Evolutionary conservation across 1,139 yeast genomes (phyloP), one percentile per base, ranked within the genome.

Genomic region (Yamadazyma blattariae): DNA sequence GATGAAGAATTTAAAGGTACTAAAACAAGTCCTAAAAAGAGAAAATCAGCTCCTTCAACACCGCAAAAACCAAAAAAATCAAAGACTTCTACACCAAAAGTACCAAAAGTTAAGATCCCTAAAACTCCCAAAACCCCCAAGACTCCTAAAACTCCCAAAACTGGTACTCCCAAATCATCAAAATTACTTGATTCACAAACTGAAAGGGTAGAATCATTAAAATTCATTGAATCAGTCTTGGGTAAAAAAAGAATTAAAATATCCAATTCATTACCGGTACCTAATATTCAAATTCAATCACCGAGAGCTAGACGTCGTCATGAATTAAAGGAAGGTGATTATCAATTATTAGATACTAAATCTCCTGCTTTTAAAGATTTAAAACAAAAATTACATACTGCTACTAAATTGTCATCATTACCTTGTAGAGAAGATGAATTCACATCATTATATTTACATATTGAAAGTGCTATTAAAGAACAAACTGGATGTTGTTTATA

Each of bases 371-470:
- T 82, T 47, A 69, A 70, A 36, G 71, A 71, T 30, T 77, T 85
- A 6, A 74, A 79, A 45, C 74, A 74, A 8, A 69, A 68, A 38
- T 59, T 85, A 12, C 92, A 85, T 44, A 77, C 87, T 0, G 75
- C 88, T 1, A 69, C 83, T 2, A 74, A 77, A 28, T 66, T 87
- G 2, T 71, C 74, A 11, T 64, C 81, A 0, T 65, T 92, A 33
- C 97, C 97, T 0, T 90, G 97, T 41, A 74, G 99, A 42, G 97
- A 89, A 45, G 76, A 77, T 24, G 96, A 92, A 54, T 89, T 84
- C 54, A 75, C 82, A n/a, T 74, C 82, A 38, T 65, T 92, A 7
- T 85, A 80, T 54, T 58, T 77, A 35, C 79, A 80, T 32, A 57
- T 92, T n/a, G 92, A 88, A 49, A 71, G 79, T 34, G 88, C 96